Base-by-base conservation (phyloP, 2,329 filamentous ascomycete species). In the Paecilomyces niveus region DNA sequence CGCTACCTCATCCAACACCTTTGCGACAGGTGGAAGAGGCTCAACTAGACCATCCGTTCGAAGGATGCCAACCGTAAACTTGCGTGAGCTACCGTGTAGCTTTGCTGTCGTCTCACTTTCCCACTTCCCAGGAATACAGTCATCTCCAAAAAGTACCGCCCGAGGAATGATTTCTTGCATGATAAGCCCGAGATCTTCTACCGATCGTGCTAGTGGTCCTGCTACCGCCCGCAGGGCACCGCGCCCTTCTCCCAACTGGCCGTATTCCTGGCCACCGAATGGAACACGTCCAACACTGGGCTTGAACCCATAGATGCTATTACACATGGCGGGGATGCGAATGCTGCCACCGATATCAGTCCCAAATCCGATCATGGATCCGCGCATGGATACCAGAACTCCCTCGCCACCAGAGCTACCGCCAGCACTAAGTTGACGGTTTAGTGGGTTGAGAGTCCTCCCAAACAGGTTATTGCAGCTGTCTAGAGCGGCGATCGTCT, bases 391-490 rank as follows among this genome's bases (percentile, higher is more conserved):
- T 21, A 88, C 64, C 9, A 88, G 70, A 0, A 81, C 83, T 0
- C 80, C 85, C 67, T 89, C 86, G 11, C 88, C 88, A 10, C 87
- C 87, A 0, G 83, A 85, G 9, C 81, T 84, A 1, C 88, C 88
- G 4, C 88, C 88, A 0, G 84, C 79, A 0, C 83, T 85, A 32
- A 86, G 75, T 21, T 78, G 73, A 0, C 83, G 78, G 59, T 88
- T 88, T 58, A 81, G 76, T 0, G 88, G 87, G 65, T 88, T 89
- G 2, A 88, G 72, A 0, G 83, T 84, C 33, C 83, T 79, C 1
- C 85, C 86, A 58, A 85, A 85, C 21, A 88, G 66, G 64, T 86
- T 81, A 68, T 86, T 88, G 49, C 82, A 78, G 3, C 78, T 81
- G 66, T 88, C 85, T 49, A 84, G 69, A 7, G 78, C 77, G 64